Conservation (phyloP, 371 early-diverging fungal species). For the Mortierella sp. region DNA sequence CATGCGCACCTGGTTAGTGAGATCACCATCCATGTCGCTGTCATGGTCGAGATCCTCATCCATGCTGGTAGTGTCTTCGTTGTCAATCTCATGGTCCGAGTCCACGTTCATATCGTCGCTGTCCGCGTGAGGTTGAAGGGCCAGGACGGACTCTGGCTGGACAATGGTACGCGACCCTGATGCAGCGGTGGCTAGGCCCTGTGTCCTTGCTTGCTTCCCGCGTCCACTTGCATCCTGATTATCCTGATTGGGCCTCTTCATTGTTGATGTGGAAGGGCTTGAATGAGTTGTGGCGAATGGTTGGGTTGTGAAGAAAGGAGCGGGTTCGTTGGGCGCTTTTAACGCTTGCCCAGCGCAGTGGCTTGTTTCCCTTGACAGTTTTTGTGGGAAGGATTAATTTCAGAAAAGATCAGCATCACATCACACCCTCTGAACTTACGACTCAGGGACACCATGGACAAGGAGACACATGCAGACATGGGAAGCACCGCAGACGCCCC, state of each 20-base stretch:
- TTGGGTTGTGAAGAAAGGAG: neutral
- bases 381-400: neutral
- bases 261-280: conserved; percentile 9
- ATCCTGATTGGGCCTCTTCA: conserved; percentile 41
- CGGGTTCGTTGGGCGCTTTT: neutral
- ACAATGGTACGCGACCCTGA: conserved; percentile 27
- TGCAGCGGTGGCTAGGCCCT: neutral
- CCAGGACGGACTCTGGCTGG: conserved; percentile 16
- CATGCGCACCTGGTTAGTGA: conserved; percentile 18
- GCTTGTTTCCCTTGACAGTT: neutral
- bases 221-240: conserved; percentile 15
- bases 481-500: neutral
- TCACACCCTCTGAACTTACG: neutral
- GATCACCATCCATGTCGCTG: conserved; percentile 20
- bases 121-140: conserved; percentile 11
- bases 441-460: conserved; percentile 2
- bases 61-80: conserved; percentile 2
- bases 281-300: neutral
- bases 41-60: conserved; percentile 19
- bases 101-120: conserved; percentile 14
- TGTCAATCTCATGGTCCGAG: conserved; percentile 5
- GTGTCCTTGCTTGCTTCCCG: conserved; percentile 24
- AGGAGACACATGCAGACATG: neutral
- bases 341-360: neutral
- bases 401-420: neutral